phyloP scores from a whole-genome alignment of 1,284 basidiomycete genomes.

The Phenoliferia sp. region DNA sequence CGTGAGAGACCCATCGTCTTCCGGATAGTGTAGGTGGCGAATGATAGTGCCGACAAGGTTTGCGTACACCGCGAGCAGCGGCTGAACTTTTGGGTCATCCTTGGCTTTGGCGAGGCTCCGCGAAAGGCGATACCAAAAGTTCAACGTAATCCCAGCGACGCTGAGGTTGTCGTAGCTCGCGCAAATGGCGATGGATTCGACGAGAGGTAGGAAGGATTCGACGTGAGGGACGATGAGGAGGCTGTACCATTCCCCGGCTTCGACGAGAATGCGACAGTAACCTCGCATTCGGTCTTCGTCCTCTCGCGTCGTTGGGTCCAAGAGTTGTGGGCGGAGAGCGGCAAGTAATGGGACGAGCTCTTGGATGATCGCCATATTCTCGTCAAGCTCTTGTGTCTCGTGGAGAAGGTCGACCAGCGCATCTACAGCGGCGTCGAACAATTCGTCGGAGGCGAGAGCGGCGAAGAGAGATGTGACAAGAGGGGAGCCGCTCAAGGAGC shows the following conservation, averaged over 20 bases:
- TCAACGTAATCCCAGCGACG: slow-evolving; percentile 95
- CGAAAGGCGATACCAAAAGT: slow-evolving; percentile 94
- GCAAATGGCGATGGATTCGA: slow-evolving; percentile 90
- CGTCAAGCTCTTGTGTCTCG: slow-evolving; percentile 95
- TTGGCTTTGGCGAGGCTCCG: slow-evolving; percentile 54
- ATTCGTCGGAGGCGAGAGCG: slow-evolving; percentile 71
- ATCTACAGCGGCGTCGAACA: slow-evolving; percentile 91
- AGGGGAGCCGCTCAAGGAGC: slow-evolving; percentile 66
- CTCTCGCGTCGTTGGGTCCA: slow-evolving; percentile 41
- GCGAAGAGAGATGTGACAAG: slow-evolving; percentile 81
- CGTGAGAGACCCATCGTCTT: slow-evolving; percentile 60
- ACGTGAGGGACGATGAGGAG: slow-evolving; percentile 83
- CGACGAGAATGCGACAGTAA: slow-evolving; percentile 84
- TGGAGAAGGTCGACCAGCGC: slow-evolving; percentile 92
- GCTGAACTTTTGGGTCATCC: slow-evolving; percentile 42
- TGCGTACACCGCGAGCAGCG: slow-evolving; percentile 75
- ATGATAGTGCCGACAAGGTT: slow-evolving; percentile 83
- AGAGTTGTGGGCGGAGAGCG: slow-evolving; percentile 60
- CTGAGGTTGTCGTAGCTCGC: slow-evolving; percentile 91
- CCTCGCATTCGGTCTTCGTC: slow-evolving; percentile 76
- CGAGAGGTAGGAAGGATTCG: slow-evolving; percentile 85
- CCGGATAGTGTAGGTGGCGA: slow-evolving; percentile 84
- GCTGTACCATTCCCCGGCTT: slow-evolving; percentile 94
- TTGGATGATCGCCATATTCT: slow-evolving; percentile 85
- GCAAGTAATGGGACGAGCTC: slow-evolving; percentile 78